phyloP scores from a whole-genome alignment of 208 protist species.

The Herpetomonas tarakana region DNA sequence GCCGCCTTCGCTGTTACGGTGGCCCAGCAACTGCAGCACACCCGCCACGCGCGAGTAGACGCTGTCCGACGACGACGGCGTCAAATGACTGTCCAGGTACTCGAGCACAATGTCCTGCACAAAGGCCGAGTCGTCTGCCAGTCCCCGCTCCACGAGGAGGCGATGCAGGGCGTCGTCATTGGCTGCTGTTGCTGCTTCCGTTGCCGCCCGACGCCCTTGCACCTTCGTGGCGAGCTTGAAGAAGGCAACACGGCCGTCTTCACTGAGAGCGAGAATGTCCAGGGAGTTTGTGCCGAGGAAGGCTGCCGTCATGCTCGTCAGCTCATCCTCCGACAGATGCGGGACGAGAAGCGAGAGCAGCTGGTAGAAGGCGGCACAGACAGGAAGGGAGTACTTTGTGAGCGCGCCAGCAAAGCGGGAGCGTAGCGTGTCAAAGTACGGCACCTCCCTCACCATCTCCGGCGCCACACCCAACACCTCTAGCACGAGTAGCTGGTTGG shows the following conservation, averaged over 20 bases:
- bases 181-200: not conserved
- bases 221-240: constrained; percentile 11
- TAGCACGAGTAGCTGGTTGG: constrained; percentile 20
- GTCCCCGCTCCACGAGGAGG: constrained; percentile 16
- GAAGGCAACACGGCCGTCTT: constrained; percentile 18
- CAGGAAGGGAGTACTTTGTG: constrained; percentile 17
- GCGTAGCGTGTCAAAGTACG: constrained; percentile 12
- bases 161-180: not conserved
- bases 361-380: not conserved
- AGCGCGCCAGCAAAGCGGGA: constrained; percentile 23
- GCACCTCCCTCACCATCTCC: not conserved
- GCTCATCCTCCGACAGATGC: not conserved
- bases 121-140: constrained; percentile 23
- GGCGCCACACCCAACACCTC: constrained; percentile 11
- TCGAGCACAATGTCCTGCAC: constrained; percentile 37
- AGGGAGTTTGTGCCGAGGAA: constrained; percentile 19
- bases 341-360: not conserved
- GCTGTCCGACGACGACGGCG: not conserved
- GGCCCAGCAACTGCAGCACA: not conserved
- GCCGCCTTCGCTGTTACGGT: not conserved
- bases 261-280: constrained; percentile 2
- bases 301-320: not conserved
- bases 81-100: constrained; percentile 31
- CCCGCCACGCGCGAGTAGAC: constrained; percentile 5
- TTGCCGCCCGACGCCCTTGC: not conserved